These are phyloP conservation scores for Fusarium hostae DNA, from an alignment of 2,329 filamentous ascomycete species.

Conservation along the genomic window DNA sequence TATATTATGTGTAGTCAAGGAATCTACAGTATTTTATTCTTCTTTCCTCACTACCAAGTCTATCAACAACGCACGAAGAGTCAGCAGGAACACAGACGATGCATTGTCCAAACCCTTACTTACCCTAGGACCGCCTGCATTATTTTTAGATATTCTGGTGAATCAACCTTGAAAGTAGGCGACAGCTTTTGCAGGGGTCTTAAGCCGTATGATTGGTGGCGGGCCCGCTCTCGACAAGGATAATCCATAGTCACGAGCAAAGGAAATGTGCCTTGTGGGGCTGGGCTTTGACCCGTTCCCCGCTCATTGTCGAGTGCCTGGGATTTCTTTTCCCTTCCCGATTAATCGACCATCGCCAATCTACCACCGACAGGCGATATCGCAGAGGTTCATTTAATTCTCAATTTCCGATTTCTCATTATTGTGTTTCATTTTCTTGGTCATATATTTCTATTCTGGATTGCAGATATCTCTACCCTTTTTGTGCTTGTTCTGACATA, in stretches of 20 bases:
- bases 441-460: not conserved
- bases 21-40: accelerated
- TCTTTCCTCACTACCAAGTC: no score
- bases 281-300: not conserved
- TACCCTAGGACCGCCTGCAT: no score
- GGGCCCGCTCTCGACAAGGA: not conserved
- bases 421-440: not conserved
- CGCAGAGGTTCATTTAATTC: not conserved
- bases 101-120: no score
- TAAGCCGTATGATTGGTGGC: not conserved
- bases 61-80: no score
- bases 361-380: not conserved
- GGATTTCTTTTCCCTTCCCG: not conserved
- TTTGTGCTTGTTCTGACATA: not conserved
- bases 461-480: not conserved
- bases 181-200: not conserved
- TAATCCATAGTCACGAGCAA: not conserved
- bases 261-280: not conserved
- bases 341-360: not conserved
- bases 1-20: not conserved
- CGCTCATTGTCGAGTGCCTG: not conserved
- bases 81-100: no score
- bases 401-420: not conserved
- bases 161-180: not conserved
- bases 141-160: not conserved